A percentile compares a stretch with the other conserved stretches of the same genome.
phyloP scores from a whole-genome alignment of 495 filamentous ascomycete species.

The Bombardia bombarda region DNA sequence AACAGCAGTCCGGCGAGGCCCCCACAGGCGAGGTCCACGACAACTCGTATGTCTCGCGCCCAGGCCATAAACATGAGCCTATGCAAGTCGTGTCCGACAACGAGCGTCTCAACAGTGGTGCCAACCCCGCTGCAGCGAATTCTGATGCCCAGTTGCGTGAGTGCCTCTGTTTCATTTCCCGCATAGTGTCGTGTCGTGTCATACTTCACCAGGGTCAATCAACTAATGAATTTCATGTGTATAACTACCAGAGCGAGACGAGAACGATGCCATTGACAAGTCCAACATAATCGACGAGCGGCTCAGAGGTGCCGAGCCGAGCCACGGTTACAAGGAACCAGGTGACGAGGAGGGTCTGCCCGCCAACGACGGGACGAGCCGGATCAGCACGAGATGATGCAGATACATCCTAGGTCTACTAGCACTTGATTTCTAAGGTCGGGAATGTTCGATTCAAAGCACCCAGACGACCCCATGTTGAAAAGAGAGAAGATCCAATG shows the following conservation, averaged over 20 bases:
- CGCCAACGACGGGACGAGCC: conserved; percentile 1
- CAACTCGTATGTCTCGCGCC: conserved; percentile 4
- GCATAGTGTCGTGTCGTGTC: neutral
- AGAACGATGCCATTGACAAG: conserved; percentile 28
- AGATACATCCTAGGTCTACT: too few species aligned
- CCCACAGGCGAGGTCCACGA: conserved; percentile 1
- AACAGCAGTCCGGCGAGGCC: neutral
- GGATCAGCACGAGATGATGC: neutral
- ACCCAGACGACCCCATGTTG: too few species aligned
- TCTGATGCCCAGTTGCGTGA: neutral
- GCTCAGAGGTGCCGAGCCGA: conserved; percentile 24
- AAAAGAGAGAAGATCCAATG: too few species aligned
- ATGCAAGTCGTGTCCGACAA: neutral
- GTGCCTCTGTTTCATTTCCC: too few species aligned
- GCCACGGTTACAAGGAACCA: conserved; percentile 20
- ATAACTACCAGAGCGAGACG: conserved; percentile 18
- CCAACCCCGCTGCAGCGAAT: neutral
- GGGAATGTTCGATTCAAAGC: too few species aligned
- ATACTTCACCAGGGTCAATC: neutral
- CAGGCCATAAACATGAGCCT: conserved; percentile 1
- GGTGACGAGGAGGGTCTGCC: conserved; percentile 20
- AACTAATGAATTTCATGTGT: neutral
- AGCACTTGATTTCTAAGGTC: too few species aligned
- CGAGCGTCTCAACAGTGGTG: neutral
- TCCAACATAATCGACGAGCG: conserved; percentile 26